A percentile compares a stretch with the other conserved stretches of the same genome.
phyloP scores from a whole-genome alignment of 768 basidiomycete species.

The Cubamyces sp. region DNA sequence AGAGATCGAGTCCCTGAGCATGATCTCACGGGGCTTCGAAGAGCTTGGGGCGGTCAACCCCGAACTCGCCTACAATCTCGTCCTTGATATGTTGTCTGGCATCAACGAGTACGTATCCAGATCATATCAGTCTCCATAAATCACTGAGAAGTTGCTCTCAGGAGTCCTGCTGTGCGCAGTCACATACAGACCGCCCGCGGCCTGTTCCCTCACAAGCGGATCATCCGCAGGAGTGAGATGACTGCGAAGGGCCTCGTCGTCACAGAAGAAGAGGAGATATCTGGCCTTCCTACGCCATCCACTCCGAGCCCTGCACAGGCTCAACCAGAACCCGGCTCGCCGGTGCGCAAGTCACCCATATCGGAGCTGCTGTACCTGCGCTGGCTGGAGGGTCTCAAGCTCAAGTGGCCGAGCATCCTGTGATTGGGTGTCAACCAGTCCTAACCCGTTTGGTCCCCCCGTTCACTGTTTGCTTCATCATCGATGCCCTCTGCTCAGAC shows the following conservation, averaged over 20 bases:
- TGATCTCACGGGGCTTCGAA: constrained; percentile 87
- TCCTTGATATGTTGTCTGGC: constrained; percentile 87
- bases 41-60: constrained; percentile 86
- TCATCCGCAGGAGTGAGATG: constrained; percentile 83
- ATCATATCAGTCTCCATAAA: neutral
- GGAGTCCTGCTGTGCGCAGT: constrained; percentile 77
- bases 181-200: constrained; percentile 81
- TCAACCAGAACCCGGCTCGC: constrained; percentile 41
- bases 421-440: constrained; percentile 22
- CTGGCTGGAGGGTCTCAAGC: constrained; percentile 89
- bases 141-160: constrained; percentile 35
- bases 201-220: constrained; percentile 80
- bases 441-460: neutral
- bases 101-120: constrained; percentile 79
- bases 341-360: constrained; percentile 80
- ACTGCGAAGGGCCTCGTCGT: constrained; percentile 83
- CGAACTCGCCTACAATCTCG: constrained; percentile 81
- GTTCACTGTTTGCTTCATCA: neutral
- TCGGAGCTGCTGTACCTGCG: constrained; percentile 96
- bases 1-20: constrained; percentile 87
- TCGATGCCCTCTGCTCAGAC: neutral
- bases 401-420: constrained; percentile 85
- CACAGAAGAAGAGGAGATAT: constrained; percentile 78
- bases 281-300: constrained; percentile 49
- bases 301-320: constrained; percentile 34